Base-by-base conservation (phyloP, 495 filamentous ascomycete species). In the Xylaria venustula region DNA sequence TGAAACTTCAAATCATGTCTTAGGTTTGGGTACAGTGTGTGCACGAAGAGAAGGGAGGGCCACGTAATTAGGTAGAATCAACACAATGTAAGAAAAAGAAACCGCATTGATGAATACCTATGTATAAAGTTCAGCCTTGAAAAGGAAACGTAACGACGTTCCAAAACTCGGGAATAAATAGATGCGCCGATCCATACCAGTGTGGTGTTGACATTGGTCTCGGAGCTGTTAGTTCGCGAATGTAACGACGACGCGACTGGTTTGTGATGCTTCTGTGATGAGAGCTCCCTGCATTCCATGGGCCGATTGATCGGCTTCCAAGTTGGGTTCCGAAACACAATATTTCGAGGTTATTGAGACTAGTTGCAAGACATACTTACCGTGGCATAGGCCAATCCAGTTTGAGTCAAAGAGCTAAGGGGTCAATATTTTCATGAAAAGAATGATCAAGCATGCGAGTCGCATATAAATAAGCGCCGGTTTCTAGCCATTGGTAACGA, bases 291-390 rank as follows among this genome's bases (percentile, higher is more conserved):
- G 8, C 57, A 19, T 60, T 51, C 57, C 57, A 52, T 52, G 36
- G 57, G 26, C 47, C 17, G 28, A 49, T 34, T 44, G 47, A 40
- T 49, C 34, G 22, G 14, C 34, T 50, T 32, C 20, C 7, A 26
- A 42, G 12, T 30, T 28, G 15, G 30, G 11, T 5, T 5, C 25
- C 36, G 8, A 34, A 54, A 42, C 20, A 42, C 19, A 14, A 11
- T 28, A 22, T 30, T 20, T 25, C 2, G 11, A 8, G 4, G 23
- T 42, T 17, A 34, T 40, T 40, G 19, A 48, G 28, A 51, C n/a
- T 25, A 15, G n/a, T 14, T 34, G 2, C 57, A 32, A 60, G 57
- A 60, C 57, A 60, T 60, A 36, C 37, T 60, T 32, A 37, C 12
- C 11, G 22, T 52, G 45, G 15, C 41, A 1, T 19, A 34, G 23